Percentiles rank a stretch among this genome's conserved stretches.
Conservation (phyloP, 306 rosid genomes). For the Hylodesmum podocarpum region DNA sequence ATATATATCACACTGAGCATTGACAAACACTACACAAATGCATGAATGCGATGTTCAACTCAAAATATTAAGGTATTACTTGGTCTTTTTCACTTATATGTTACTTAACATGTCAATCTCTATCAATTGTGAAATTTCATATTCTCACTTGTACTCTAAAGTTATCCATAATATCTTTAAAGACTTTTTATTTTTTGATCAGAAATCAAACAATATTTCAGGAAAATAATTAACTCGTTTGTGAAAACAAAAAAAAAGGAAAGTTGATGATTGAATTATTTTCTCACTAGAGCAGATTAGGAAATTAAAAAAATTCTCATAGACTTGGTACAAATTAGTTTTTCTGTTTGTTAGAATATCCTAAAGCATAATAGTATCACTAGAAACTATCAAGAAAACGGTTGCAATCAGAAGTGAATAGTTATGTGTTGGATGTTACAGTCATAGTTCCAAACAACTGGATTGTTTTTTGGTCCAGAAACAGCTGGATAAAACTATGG, state of each 20-base stretch:
- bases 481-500: background rate
- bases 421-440: background rate
- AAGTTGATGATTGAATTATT: background rate
- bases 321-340: background rate
- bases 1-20: too few relatives aligned
- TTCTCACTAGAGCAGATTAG: background rate
- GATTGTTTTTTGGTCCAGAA: background rate
- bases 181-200: background rate
- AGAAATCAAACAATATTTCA: background rate
- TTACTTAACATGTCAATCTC: too few relatives aligned
- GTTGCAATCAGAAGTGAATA: constrained; percentile 4
- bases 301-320: background rate
- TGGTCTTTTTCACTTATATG: too few relatives aligned
- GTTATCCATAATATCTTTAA: background rate
- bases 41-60: too few relatives aligned
- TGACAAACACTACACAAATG: too few relatives aligned
- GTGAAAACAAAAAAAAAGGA: background rate
- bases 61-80: too few relatives aligned
- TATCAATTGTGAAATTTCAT: too few relatives aligned
- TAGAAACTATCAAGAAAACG: constrained; percentile 1
- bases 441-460: background rate
- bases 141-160: too few relatives aligned
- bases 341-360: background rate
- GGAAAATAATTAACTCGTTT: background rate
- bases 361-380: background rate